A percentile compares a stretch with the other conserved stretches of the same genome.
Conservation (phyloP, 1,284 basidiomycete species). For the Cerrena zonata region DNA sequence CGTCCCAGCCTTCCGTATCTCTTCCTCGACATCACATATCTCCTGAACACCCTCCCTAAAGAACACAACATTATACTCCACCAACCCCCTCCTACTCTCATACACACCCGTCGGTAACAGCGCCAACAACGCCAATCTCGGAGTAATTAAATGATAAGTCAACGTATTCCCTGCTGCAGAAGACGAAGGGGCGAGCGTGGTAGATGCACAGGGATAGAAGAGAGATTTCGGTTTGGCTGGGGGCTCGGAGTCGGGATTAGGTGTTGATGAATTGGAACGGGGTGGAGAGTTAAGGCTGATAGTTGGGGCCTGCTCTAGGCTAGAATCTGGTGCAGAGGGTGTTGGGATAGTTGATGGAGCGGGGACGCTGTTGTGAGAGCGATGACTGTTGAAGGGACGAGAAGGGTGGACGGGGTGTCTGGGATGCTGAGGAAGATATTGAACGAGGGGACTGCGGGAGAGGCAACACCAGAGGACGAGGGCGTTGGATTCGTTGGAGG, state of each 20-base stretch:
- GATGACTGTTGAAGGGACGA: conserved; percentile 10
- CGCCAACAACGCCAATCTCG: conserved; percentile 75
- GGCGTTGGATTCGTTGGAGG: conserved; percentile 6
- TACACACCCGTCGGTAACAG: conserved; percentile 77
- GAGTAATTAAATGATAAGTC: conserved; percentile 82
- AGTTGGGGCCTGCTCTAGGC: background rate
- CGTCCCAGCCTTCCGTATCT: conserved; percentile 33
- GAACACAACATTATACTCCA: conserved; percentile 92
- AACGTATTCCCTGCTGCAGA: conserved; percentile 66
- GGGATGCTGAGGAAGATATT: conserved; percentile 6
- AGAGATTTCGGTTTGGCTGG: conserved; percentile 25
- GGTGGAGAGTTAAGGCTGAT: conserved; percentile 1
- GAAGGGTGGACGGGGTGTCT: conserved; percentile 10
- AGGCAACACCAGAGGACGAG: conserved; percentile 5
- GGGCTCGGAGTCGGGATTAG: conserved; percentile 12
- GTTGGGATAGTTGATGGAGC: background rate
- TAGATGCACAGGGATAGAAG: conserved; percentile 52
- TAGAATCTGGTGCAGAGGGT: too few species aligned
- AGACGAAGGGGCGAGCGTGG: conserved; percentile 55
- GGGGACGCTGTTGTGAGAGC: background rate
- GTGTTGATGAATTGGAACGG: conserved; percentile 10
- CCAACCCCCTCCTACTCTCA: conserved; percentile 71
- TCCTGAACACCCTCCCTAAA: conserved; percentile 77
- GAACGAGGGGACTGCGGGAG: conserved; percentile 3
- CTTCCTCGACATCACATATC: conserved; percentile 66